Evolutionary conservation across 1,284 basidiomycete genomes (phyloP), one percentile per base, ranked within the genome.

Genomic region (Fomitopsis schrenkii): DNA sequence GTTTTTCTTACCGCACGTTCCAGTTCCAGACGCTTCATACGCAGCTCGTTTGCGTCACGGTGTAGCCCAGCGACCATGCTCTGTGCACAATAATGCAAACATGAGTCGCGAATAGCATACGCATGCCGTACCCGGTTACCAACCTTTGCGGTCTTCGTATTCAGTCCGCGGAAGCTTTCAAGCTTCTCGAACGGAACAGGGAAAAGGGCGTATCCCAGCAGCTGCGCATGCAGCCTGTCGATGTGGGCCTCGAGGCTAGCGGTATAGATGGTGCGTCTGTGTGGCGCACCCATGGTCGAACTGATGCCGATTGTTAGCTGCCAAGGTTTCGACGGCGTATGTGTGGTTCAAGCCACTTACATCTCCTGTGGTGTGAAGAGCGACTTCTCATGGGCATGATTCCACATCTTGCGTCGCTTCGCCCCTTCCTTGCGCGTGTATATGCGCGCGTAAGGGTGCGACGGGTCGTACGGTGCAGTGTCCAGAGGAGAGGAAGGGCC

Each of bases 71-170:
- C 79, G 2, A 90, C 84, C 83, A 88, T 88, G 64, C 87, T 88
- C 88, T 90, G 66, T 14, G 26, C 6, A 38, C 17, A 15, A 22
- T 2, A 6, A 26, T 5, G 41, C 1, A 33, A 22, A 30, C 4
- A 33, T 50, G 3, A 57, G 55, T 15, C 41, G 28, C 15, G 35
- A 22, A 52, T 17, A 15, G 14, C 22, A 38, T 4, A 12, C n/a
- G 44, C 7, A 19, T 55, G 19, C 36, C n/a, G 30, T 33, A 2
- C 2, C 30, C 4, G 30, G 45, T 28, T 12, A 35, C 56, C 41
- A 62, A 88, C 88, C 80, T 90, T 91, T 48, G 86, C 87, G 0
- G 85, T 89, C 71, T 86, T 91, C 30, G 82, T 83, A 68, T 90
- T 88, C 10, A 74, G 59, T 0, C 72, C 72, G 26, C 65, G 67